phyloP scores from a whole-genome alignment of 371 early-diverging fungal genomes.

The Mortierella sp. region DNA sequence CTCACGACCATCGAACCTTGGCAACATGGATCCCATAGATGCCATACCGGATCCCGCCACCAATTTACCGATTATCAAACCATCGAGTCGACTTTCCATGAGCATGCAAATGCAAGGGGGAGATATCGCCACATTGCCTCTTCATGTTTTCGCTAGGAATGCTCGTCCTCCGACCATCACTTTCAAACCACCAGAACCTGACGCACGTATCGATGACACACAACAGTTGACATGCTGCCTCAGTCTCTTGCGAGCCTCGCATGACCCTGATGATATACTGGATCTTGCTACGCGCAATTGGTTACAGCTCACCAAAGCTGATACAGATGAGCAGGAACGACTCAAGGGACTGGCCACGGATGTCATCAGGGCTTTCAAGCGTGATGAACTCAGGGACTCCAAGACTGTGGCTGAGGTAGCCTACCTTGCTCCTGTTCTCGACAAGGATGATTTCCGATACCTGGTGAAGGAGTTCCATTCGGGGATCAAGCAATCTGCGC shows the following conservation, averaged over 20 bases:
- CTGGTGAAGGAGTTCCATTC: neutral
- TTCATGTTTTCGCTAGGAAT: neutral
- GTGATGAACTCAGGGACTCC: slow-evolving; percentile 3
- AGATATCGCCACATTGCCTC: neutral
- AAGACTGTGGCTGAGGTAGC: neutral
- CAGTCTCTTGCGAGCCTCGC: neutral
- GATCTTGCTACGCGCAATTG: neutral
- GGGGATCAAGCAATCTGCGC: neutral
- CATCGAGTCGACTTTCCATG: too few species aligned
- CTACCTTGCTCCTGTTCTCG: slow-evolving; percentile 8
- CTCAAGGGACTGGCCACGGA: neutral
- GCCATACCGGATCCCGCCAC: too few species aligned
- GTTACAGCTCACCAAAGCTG: neutral
- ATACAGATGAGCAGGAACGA: slow-evolving; percentile 10
- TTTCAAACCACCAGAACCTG: neutral
- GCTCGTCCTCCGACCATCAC: neutral
- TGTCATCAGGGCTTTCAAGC: neutral
- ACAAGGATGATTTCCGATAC: neutral
- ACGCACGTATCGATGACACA: neutral
- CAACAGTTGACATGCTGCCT: neutral
- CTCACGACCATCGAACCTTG: too few species aligned
- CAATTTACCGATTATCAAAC: too few species aligned
- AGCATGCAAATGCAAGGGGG: too few species aligned
- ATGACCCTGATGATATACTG: neutral
- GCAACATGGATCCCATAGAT: too few species aligned